Percentiles rank a stretch among this genome's conserved stretches.
phyloP scores from a whole-genome alignment of 352 stramenopile genomes.

The Pythium volutum region DNA sequence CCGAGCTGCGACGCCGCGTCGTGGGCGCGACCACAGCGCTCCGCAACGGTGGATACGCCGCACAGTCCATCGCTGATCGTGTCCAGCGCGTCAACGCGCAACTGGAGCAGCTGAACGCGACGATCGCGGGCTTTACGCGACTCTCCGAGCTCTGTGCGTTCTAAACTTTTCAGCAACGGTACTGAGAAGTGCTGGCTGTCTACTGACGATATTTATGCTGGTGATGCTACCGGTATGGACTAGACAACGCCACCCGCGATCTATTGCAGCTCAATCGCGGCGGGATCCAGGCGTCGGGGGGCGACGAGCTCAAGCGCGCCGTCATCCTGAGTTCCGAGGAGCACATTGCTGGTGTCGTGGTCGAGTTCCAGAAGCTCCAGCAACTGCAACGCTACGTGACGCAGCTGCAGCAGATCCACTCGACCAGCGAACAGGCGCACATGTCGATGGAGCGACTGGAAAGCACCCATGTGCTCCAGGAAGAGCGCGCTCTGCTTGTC shows the following conservation, averaged over 20 bases:
- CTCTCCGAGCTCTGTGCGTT: slow-evolving; percentile 42
- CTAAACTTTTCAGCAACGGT: slow-evolving; percentile 18
- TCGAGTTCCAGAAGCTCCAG: slow-evolving; percentile 43
- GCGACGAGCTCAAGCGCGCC: slow-evolving; percentile 58
- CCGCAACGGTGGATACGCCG: slow-evolving; percentile 18
- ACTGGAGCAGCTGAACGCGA: slow-evolving; percentile 26
- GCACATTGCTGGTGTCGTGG: slow-evolving; percentile 33
- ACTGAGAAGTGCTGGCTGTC: neutral
- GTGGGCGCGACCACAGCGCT: neutral
- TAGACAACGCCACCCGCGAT: slow-evolving; percentile 38
- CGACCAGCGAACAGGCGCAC: slow-evolving; percentile 19
- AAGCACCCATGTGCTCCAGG: slow-evolving; percentile 25
- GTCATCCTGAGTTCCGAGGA: slow-evolving; percentile 56
- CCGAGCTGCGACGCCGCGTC: slow-evolving; percentile 28
- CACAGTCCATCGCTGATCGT: slow-evolving; percentile 28
- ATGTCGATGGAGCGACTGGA: slow-evolving; percentile 36
- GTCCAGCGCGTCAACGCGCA: slow-evolving; percentile 24
- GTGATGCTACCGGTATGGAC: slow-evolving; percentile 6
- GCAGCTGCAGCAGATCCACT: slow-evolving; percentile 36
- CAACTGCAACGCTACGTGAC: slow-evolving; percentile 45
- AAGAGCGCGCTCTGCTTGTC: slow-evolving; percentile 42
- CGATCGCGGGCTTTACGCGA: slow-evolving; percentile 35
- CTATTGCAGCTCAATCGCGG: slow-evolving; percentile 37
- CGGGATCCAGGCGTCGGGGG: neutral
- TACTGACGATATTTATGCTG: neutral